Conservation (phyloP, 176 grass and related monocot species). For the Eleusine coracana region DNA sequence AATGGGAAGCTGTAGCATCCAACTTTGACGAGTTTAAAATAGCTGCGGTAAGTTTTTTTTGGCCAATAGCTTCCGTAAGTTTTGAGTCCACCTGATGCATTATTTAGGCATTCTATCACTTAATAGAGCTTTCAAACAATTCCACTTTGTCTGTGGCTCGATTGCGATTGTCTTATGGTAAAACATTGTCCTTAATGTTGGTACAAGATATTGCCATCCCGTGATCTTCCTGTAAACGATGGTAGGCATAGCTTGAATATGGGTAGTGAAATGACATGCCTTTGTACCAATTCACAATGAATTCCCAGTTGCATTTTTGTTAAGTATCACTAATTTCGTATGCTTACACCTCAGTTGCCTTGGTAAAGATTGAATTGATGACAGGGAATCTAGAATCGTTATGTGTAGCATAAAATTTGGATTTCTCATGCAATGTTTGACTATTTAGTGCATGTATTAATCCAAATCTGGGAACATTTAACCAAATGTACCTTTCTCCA, state of each 20-base stretch:
- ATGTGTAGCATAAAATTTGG: slow-evolving; percentile 3
- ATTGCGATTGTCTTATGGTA: slow-evolving; percentile 2
- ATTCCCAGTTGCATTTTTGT: background rate
- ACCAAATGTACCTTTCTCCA: background rate
- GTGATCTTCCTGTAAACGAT: slow-evolving; percentile 31
- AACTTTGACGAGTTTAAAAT: slow-evolving; percentile 87
- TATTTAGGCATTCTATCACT: background rate
- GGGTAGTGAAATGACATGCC: background rate
- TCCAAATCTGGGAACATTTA: background rate
- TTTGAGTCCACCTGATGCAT: slow-evolving; percentile 27
- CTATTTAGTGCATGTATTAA: slow-evolving; percentile 12
- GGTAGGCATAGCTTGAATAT: background rate
- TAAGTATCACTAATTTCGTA: slow-evolving; percentile 16
- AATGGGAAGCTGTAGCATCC: slow-evolving; percentile 89
- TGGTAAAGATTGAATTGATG: slow-evolving; percentile 16
- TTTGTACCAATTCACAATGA: slow-evolving; percentile 2
- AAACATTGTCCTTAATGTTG: background rate
- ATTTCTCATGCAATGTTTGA: slow-evolving; percentile 20
- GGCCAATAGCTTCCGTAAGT: slow-evolving; percentile 69
- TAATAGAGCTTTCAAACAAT: slow-evolving; percentile 21
- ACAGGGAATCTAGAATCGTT: background rate
- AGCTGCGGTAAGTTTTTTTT: slow-evolving; percentile 71
- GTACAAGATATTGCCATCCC: background rate
- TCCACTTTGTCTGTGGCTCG: slow-evolving; percentile 18
- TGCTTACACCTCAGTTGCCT: slow-evolving; percentile 13